Percentiles rank a stretch among this genome's conserved stretches.
Conservation (phyloP, 2,329 filamentous ascomycete genomes). For the Venturia asperata region DNA sequence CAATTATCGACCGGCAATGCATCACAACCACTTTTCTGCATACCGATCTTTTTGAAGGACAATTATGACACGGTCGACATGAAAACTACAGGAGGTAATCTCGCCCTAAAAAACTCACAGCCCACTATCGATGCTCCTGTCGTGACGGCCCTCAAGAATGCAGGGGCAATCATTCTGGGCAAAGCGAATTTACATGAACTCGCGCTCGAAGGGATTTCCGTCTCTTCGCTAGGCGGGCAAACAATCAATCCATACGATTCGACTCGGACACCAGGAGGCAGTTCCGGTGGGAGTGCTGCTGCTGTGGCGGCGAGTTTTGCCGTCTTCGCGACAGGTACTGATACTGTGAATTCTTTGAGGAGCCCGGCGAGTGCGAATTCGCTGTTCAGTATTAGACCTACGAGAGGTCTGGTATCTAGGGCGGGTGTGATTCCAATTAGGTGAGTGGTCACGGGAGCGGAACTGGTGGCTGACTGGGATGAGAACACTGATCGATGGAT, state of each 20-base stretch:
- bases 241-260: constrained; percentile 60
- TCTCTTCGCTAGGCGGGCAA: constrained; percentile 57
- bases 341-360: constrained; percentile 58
- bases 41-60: constrained; percentile 70
- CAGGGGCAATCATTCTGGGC: constrained; percentile 41
- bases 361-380: constrained; percentile 50
- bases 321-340: constrained; percentile 53
- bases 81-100: constrained; percentile 67
- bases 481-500: neutral
- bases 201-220: constrained; percentile 49
- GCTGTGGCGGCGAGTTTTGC: constrained; percentile 52
- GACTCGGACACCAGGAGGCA: constrained; percentile 54
- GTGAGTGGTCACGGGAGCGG: constrained; percentile 32
- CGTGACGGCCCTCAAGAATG: constrained; percentile 53
- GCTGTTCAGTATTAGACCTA: constrained; percentile 57
- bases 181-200: constrained; percentile 26
- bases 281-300: constrained; percentile 53
- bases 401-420: constrained; percentile 51
- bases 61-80: constrained; percentile 64
- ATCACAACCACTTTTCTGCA: constrained; percentile 63
- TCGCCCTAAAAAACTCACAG: constrained; percentile 58
- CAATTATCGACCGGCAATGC: constrained; percentile 52
- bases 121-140: constrained; percentile 61
- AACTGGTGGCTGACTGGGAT: constrained; percentile 40
- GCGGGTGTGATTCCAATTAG: constrained; percentile 59